Evolutionary conservation across 1,139 yeast genomes (phyloP), one percentile per base, ranked within the genome.

Genomic region (Blastobotrys indianensis): DNA sequence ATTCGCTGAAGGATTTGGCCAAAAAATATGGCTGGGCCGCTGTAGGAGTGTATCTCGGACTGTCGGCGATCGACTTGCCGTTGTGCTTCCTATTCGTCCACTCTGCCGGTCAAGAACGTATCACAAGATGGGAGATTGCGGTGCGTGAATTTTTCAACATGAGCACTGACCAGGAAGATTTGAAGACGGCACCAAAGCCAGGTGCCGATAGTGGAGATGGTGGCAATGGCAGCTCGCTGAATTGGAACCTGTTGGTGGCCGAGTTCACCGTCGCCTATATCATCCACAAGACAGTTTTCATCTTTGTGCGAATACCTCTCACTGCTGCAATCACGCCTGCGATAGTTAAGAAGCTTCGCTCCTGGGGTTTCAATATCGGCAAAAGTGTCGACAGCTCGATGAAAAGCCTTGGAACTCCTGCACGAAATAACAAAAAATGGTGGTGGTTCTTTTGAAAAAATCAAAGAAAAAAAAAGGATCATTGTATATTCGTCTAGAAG

Each of bases 251-350:
- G 3, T 57, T 84, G 29, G 65, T 77, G 61, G 78, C 88, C 0
- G 97, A 92, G 64, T 79, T 87, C 57, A 82, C 87, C 15, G 75
- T 94, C 53, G 98, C 98, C 0, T 92, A 92, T 63, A 96, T 96
- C 4, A 71, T 92, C 45, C 98, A 92, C 70, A 92, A 94, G 68
- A 79, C 94, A 4, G 73, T 90, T 52, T 66, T 79, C 37, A 76
- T 83, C 10, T 78, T 92, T 54, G 74, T 87, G 37, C 76, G 99
- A 54, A 69, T 92, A 7, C 98, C 99, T 10, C 66, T 88, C 36
- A 83, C 97, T 1, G 97, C 97, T 0, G 95, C 96, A 4, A 76
- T 90, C 15, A 88, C 97, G 0, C 99, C 98, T 1, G 64, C 79
- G 4, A 74, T 87, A 2, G 96, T 87, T 12, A 72, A 67, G 47